Evolutionary conservation across 2,329 filamentous ascomycete genomes (phyloP), one percentile per base, ranked within the genome.

Genomic region (Cladophialophora immunda): DNA sequence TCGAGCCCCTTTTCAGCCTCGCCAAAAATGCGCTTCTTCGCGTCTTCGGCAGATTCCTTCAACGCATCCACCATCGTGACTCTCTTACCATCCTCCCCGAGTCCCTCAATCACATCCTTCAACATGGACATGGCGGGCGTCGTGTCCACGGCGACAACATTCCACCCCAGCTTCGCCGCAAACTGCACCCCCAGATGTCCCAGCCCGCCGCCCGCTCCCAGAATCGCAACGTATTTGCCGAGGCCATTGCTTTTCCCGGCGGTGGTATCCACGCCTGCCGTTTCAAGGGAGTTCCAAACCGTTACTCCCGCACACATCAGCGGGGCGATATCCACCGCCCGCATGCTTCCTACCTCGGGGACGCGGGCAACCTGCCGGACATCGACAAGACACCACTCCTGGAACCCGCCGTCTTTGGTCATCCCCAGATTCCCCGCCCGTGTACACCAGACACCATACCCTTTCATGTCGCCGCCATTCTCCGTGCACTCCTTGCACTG

Each of bases 261-360:
- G 19, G 54, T 30, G 13, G 66, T 53, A 34, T 68, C 55, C 52
- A 68, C 47, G 15, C 64, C 69, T 1, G 64, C 65, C 27, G 76
- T 71, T 69, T 80, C 81, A 7, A 83, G 65, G 0, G 81, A 79
- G 1, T 75, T 76, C 62, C 78, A 81, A 8, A 82, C 76, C 19
- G 79, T 82, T 19, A 81, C 74, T 1, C 80, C 80, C 3, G 80
- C 80, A 59, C 80, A 82, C 80, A 82, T 82, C 52, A 82, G 70
- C 25, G 77, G 76, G 4, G 80, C 78, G 1, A 78, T 75, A 8
- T 82, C 77, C 3, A 78, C 77, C 4, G 77, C 73, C 1, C 71
- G 73, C 71, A 82, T 71, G 0, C 56, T 59, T 11, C 55, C 65
- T 15, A 53, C 60, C 1, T 76, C 73, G 2, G 78, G 80, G 34